Percentiles rank a stretch among this genome's conserved stretches.
These are phyloP conservation scores for Roridomyces roridus DNA, from an alignment of 768 basidiomycete genomes.

Conservation along the genomic window DNA sequence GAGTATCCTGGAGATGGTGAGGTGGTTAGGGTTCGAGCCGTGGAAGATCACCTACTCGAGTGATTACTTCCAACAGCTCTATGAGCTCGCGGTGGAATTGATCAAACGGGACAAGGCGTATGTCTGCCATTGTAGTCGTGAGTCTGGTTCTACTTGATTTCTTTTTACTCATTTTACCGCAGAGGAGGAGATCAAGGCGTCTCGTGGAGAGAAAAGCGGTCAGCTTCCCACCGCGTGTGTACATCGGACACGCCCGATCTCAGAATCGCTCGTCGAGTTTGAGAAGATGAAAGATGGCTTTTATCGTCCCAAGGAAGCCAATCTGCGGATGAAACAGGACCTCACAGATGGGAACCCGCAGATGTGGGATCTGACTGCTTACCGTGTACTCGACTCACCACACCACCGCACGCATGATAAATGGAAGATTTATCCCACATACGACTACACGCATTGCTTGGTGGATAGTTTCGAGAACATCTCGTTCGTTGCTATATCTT, in stretches of 20 bases:
- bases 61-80: constrained; percentile 90
- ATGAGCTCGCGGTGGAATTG: constrained; percentile 86
- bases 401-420: constrained; percentile 93
- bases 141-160: constrained; percentile 35
- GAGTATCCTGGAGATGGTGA: constrained; percentile 91
- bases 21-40: constrained; percentile 98
- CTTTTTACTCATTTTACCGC: constrained; percentile 15
- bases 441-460: constrained; percentile 98
- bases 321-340: constrained; percentile 97
- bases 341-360: constrained; percentile 91
- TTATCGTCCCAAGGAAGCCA: constrained; percentile 91
- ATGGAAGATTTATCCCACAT: constrained; percentile 98
- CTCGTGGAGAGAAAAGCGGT: constrained; percentile 86
- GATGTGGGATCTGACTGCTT: constrained; percentile 99
- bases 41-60: constrained; percentile 99
- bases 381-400: constrained; percentile 87
- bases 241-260: constrained; percentile 87
- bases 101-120: constrained; percentile 93
- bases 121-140: constrained; percentile 95
- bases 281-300: constrained; percentile 90
- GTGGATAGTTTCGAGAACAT: constrained; percentile 99
- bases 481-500: constrained; percentile 66
- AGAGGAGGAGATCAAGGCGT: constrained; percentile 93
- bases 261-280: constrained; percentile 88
- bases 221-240: constrained; percentile 76